Conservation (phyloP, 192 early-diverging fungal species). For the Backusella westeae region DNA sequence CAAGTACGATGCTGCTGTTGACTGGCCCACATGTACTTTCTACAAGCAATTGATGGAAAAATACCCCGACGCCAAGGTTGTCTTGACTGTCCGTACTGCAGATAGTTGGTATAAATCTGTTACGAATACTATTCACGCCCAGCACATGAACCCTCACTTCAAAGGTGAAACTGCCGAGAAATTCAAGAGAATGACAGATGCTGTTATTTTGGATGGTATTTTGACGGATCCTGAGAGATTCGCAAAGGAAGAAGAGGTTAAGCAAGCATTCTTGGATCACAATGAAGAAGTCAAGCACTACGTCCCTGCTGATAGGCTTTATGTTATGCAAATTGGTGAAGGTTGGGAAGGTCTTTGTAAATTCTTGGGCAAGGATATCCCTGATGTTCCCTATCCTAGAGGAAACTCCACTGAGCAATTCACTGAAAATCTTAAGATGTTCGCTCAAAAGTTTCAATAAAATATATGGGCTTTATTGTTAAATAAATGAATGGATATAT, state of each 20-base stretch:
- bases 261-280: background rate
- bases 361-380: conserved; percentile 3
- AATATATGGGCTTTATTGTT: background rate
- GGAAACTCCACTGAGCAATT: background rate
- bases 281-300: conserved; percentile 8
- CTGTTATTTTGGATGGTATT: background rate
- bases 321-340: conserved; percentile 11
- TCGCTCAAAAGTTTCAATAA: background rate
- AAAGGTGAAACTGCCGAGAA: background rate
- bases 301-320: background rate
- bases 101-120: conserved; percentile 26
- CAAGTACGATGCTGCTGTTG: conserved; percentile 18
- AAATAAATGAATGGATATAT: background rate
- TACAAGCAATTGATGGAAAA: conserved; percentile 23
- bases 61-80: conserved; percentile 28
- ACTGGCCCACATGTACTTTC: conserved; percentile 23
- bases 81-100: conserved; percentile 15
- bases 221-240: background rate
- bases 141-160: background rate
- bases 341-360: conserved; percentile 13
- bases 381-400: conserved; percentile 8
- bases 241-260: conserved; percentile 9
- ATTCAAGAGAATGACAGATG: background rate
- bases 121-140: background rate
- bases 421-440: background rate